These are phyloP conservation scores for Orbilia oligospora DNA, from an alignment of 2,329 filamentous ascomycete genomes.

Conservation along the genomic window DNA sequence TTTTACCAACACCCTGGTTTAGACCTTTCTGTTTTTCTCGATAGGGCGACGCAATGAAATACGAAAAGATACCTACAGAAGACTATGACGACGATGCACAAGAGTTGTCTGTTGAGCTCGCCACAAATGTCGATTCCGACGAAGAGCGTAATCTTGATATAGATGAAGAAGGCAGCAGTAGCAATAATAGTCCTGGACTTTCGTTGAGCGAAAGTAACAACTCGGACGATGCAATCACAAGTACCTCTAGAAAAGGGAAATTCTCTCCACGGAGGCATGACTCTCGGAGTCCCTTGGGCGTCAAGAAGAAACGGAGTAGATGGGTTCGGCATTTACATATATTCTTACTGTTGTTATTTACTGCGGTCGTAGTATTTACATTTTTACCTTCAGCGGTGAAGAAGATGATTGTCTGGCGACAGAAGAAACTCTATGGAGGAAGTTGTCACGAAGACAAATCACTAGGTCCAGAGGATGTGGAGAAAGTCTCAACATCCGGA, in stretches of 20 bases:
- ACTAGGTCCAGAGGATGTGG: background rate
- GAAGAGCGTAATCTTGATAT: slow-evolving; percentile 47
- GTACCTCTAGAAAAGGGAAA: slow-evolving; percentile 18
- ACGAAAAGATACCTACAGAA: slow-evolving; percentile 58
- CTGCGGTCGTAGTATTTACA: slow-evolving; percentile 54
- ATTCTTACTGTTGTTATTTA: slow-evolving; percentile 40
- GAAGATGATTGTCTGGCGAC: slow-evolving; percentile 54
- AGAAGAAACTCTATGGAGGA: slow-evolving; percentile 48
- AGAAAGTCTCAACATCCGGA: slow-evolving; percentile 7
- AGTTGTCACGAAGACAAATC: slow-evolving; percentile 42
- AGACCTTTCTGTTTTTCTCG: background rate
- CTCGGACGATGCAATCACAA: background rate
- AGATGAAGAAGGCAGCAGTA: slow-evolving; percentile 38
- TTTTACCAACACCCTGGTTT: slow-evolving; percentile 32
- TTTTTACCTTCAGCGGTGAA: slow-evolving; percentile 38
- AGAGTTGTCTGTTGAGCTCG: slow-evolving; percentile 58
- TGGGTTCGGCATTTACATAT: slow-evolving; percentile 45
- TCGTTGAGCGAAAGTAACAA: slow-evolving; percentile 4
- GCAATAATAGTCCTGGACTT: slow-evolving; percentile 8
- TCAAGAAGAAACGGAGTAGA: slow-evolving; percentile 35
- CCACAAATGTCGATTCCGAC: slow-evolving; percentile 55
- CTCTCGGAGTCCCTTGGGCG: slow-evolving; percentile 1
- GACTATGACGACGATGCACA: slow-evolving; percentile 58
- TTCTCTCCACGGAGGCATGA: slow-evolving; percentile 1
- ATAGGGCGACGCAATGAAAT: slow-evolving; percentile 36